phyloP scores from a whole-genome alignment of 805 yeast genomes.

The Sugiyamaella americana region DNA sequence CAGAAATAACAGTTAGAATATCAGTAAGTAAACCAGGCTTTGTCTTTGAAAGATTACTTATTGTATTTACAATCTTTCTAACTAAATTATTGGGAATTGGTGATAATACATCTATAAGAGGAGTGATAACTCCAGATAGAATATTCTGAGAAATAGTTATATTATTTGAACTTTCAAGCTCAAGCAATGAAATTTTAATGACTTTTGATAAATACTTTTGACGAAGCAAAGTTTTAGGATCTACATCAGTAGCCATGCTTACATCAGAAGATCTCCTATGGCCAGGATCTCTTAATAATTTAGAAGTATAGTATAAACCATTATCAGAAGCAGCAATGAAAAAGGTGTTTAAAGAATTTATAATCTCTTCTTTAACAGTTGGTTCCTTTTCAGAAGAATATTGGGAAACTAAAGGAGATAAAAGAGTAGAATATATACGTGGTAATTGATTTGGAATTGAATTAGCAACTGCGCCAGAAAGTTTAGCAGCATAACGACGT shows the following conservation, averaged over 20 bases:
- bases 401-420: slow-evolving; percentile 41
- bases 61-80: background rate
- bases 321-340: slow-evolving; percentile 37
- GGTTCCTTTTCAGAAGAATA: slow-evolving; percentile 31
- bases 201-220: slow-evolving; percentile 10
- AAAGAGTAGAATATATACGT: slow-evolving; percentile 24
- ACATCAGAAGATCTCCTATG: slow-evolving; percentile 24
- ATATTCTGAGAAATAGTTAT: slow-evolving; percentile 8
- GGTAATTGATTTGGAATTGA: slow-evolving; percentile 36
- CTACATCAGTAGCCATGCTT: slow-evolving; percentile 24
- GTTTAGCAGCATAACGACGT: slow-evolving; percentile 45
- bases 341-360: slow-evolving; percentile 40
- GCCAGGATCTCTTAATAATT: background rate
- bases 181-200: background rate
- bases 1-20: background rate
- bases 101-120: background rate
- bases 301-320: slow-evolving; percentile 33
- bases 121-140: slow-evolving; percentile 7
- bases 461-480: slow-evolving; percentile 37
- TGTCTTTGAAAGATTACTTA: background rate
- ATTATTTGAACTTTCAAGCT: slow-evolving; percentile 3
- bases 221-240: slow-evolving; percentile 17
- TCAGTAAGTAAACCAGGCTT: slow-evolving; percentile 1
- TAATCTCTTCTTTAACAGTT: slow-evolving; percentile 45
- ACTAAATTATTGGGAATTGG: background rate